phyloP scores from a whole-genome alignment of 495 filamentous ascomycete genomes.

The Apodospora peruviana region DNA sequence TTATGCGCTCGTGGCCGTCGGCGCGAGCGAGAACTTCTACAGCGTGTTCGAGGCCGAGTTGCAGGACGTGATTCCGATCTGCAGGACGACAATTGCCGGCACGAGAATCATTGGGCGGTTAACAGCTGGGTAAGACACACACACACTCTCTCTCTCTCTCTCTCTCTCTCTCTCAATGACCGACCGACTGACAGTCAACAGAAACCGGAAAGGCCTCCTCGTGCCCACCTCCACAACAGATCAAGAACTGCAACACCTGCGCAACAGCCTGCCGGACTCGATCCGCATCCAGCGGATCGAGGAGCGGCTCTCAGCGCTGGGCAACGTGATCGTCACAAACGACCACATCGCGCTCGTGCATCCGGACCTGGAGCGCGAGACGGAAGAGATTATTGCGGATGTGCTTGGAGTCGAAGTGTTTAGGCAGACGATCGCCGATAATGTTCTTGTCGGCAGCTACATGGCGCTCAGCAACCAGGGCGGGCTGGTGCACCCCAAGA shows the following conservation, averaged over 20 bases:
- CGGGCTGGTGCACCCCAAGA: slow-evolving; percentile 96
- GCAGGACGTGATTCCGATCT: slow-evolving; percentile 96
- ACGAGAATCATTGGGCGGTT: slow-evolving; percentile 92
- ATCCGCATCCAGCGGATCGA: slow-evolving; percentile 94
- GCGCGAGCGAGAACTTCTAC: slow-evolving; percentile 98
- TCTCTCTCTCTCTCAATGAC: neutral
- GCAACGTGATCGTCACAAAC: slow-evolving; percentile 94
- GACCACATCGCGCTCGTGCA: slow-evolving; percentile 96
- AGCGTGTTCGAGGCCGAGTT: slow-evolving; percentile 94
- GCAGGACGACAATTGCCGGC: slow-evolving; percentile 93
- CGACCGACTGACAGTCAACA: too few species aligned
- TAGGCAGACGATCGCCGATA: slow-evolving; percentile 93
- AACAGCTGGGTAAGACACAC: slow-evolving; percentile 78
- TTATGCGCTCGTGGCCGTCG: slow-evolving; percentile 86
- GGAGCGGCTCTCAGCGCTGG: slow-evolving; percentile 89
- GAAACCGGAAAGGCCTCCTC: slow-evolving; percentile 93
- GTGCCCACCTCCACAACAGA: slow-evolving; percentile 95
- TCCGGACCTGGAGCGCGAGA: slow-evolving; percentile 95
- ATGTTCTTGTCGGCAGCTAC: slow-evolving; percentile 92
- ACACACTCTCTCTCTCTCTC: neutral
- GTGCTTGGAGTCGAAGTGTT: slow-evolving; percentile 97
- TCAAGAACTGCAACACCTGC: slow-evolving; percentile 94
- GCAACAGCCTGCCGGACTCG: slow-evolving; percentile 83
- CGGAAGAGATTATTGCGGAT: slow-evolving; percentile 93
- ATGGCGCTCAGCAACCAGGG: slow-evolving; percentile 95